These are phyloP conservation scores for Zymoseptoria ardabiliae DNA, from an alignment of 2,329 filamentous ascomycete genomes.

Conservation along the genomic window DNA sequence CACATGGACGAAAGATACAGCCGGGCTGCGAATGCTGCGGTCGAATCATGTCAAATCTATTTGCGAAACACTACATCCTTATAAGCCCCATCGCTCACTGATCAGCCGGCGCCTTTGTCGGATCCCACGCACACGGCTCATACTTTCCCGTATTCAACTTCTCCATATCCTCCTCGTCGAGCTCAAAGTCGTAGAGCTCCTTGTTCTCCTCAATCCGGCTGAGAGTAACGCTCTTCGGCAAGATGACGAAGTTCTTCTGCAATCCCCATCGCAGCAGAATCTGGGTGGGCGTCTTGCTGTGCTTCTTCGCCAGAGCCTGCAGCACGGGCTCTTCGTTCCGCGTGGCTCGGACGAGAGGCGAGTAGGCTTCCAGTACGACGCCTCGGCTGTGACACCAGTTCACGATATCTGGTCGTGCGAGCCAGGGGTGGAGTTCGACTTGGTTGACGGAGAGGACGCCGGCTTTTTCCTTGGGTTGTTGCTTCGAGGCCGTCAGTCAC, in stretches of 20 bases:
- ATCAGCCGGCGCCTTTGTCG: conserved; percentile 30
- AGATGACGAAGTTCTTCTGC: conserved; percentile 54
- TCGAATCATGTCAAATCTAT: no score
- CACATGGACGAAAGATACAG: no score
- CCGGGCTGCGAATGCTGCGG: no score
- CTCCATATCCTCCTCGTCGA: conserved; percentile 52
- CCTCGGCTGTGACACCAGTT: conserved; percentile 60
- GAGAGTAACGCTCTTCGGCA: conserved; percentile 54
- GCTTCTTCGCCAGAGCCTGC: conserved; percentile 46
- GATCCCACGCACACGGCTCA: conserved; percentile 54
- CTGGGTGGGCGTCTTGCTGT: conserved; percentile 52
- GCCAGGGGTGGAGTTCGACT: conserved; percentile 87
- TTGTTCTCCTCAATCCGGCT: conserved; percentile 48
- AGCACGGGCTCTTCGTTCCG: conserved; percentile 49
- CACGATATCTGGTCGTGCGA: conserved; percentile 68
- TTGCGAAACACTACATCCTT: neutral
- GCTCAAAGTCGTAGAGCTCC: conserved; percentile 53
- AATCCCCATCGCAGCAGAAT: conserved; percentile 55
- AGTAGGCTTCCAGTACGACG: conserved; percentile 44
- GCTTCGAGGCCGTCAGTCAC: conserved; percentile 7
- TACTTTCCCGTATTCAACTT: conserved; percentile 48
- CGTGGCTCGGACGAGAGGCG: conserved; percentile 35
- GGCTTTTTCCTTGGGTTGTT: conserved; percentile 45
- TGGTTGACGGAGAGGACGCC: conserved; percentile 77
- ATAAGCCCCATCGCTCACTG: neutral